Base-by-base conservation (phyloP, 805 yeast species). In the Yarrowia porcina region DNA sequence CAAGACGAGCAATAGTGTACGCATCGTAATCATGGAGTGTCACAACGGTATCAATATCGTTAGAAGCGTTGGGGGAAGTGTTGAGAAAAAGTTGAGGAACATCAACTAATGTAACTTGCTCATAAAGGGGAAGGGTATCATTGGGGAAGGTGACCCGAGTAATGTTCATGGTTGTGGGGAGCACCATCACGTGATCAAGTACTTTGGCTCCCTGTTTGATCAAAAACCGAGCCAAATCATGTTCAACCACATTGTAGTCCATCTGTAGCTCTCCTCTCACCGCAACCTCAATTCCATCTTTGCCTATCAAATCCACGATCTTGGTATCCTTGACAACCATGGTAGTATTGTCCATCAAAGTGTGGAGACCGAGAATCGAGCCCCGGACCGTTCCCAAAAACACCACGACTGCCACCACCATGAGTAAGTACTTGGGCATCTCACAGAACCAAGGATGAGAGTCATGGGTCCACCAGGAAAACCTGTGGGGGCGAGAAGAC, bases 391-490 rank as follows among this genome's bases (percentile, higher is more conserved):
- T 50, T 4, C 44, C 59, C 18, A 50, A 25, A 50, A 50, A 50
- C 6, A 50, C 44, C 32, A 50, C 44, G 6, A 50, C 38, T 8
- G 17, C 42, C 21, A 50, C 44, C 6, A 50, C 33, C 41, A 50
- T 50, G 5, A 50, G 18, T 23, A 50, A 23, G 9, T 50, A 50
- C 44, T 50, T 50, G 15, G 59, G 59, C 59, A 50, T 50, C 27
- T 50, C 59, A 9, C 59, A 50, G 12, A 50, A 50, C 59, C 59
- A 50, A n/a, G 41, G 44, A n/a, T 50, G 59, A 3, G 59, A 50
- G 18, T 50, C 59, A 13, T 50, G 59, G 8, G 59, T 50, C 59
- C 59, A 50, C 59, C 59, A 50, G 11, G 59, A 50, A 11, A 15
- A 50, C 25, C 44, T 25, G 44, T 35, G 44, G 17, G 59, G 59